phyloP scores from a whole-genome alignment of 768 basidiomycete species.

The Tubosaeta brunneosetosa region DNA sequence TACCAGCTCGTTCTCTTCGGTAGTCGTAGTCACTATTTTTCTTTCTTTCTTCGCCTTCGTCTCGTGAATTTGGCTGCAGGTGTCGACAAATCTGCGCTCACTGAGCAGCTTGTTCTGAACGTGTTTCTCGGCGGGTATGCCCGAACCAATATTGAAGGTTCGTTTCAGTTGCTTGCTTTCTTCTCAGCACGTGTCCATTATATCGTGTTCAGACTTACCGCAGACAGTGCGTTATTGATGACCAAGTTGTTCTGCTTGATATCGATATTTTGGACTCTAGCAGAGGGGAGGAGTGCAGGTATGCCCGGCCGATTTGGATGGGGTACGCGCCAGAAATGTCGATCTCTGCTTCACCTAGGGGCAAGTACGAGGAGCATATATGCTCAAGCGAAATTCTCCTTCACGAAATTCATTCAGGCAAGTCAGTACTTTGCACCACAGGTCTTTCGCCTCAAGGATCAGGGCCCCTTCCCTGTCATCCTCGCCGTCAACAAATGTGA shows the following conservation, averaged over 20 bases:
- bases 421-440: slow-evolving; percentile 93
- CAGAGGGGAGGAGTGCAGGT: slow-evolving; percentile 98
- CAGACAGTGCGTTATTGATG: slow-evolving; percentile 95
- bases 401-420: slow-evolving; percentile 93
- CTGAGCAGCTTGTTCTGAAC: slow-evolving; percentile 96
- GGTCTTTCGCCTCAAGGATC: slow-evolving; percentile 93
- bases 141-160: too few relatives aligned
- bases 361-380: slow-evolving; percentile 99
- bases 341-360: slow-evolving; percentile 41
- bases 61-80: slow-evolving; percentile 16
- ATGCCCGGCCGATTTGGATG: slow-evolving; percentile 30
- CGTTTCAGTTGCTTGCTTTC: neutral
- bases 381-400: slow-evolving; percentile 96
- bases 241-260: slow-evolving; percentile 91
- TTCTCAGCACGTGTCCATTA: neutral
- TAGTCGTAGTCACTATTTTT: slow-evolving; percentile 73
- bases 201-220: slow-evolving; percentile 64
- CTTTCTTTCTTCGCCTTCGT: slow-evolving; percentile 20
- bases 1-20: slow-evolving; percentile 93
- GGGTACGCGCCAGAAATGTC: slow-evolving; percentile 1
- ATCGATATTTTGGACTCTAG: slow-evolving; percentile 97
- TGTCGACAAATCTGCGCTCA: slow-evolving; percentile 82
- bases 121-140: slow-evolving; percentile 83
- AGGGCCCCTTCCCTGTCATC: slow-evolving; percentile 91
- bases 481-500: slow-evolving; percentile 95